Evolutionary conservation across 2,329 filamentous ascomycete genomes (phyloP).

Genomic region (Domatiomyces globalis): DNA sequence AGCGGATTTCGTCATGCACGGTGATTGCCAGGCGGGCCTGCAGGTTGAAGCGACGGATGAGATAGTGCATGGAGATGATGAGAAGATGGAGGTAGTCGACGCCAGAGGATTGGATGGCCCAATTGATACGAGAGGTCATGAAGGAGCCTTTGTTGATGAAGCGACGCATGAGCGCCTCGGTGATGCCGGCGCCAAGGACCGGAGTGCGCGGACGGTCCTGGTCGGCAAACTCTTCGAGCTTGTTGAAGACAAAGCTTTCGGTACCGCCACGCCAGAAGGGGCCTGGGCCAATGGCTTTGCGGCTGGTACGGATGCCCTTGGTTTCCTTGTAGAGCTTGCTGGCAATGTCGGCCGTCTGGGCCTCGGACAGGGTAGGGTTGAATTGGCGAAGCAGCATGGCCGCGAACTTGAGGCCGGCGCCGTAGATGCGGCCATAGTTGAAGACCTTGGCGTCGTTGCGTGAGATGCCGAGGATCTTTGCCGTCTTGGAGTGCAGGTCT

Average conservation of each 20-base stretch:
- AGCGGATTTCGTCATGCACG: conserved; percentile 94
- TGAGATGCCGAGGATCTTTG: conserved; percentile 80
- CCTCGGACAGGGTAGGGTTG: conserved; percentile 69
- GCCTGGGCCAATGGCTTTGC: conserved; percentile 52
- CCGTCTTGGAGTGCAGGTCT: conserved; percentile 87
- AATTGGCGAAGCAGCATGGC: conserved; percentile 83
- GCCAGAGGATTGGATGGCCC: conserved; percentile 95
- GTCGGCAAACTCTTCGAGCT: conserved; percentile 92
- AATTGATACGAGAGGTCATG: conserved; percentile 93
- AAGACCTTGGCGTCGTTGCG: conserved; percentile 94
- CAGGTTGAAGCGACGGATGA: conserved; percentile 72
- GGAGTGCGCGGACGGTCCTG: conserved; percentile 83
- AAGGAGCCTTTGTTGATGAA: conserved; percentile 83
- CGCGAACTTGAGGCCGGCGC: conserved; percentile 90
- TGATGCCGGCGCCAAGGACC: conserved; percentile 87
- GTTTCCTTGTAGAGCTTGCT: conserved; percentile 73
- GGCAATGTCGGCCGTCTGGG: conserved; percentile 61
- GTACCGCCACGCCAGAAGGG: conserved; percentile 93
- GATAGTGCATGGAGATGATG: conserved; percentile 87
- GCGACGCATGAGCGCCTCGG: conserved; percentile 78
- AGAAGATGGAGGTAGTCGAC: conserved; percentile 94
- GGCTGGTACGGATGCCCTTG: conserved; percentile 73
- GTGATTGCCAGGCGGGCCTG: conserved; percentile 77
- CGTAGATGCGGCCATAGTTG: conserved; percentile 97
- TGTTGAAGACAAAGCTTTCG: conserved; percentile 96